phyloP scores from a whole-genome alignment of 139 green algal genomes.

The Nannochloris sp. region DNA sequence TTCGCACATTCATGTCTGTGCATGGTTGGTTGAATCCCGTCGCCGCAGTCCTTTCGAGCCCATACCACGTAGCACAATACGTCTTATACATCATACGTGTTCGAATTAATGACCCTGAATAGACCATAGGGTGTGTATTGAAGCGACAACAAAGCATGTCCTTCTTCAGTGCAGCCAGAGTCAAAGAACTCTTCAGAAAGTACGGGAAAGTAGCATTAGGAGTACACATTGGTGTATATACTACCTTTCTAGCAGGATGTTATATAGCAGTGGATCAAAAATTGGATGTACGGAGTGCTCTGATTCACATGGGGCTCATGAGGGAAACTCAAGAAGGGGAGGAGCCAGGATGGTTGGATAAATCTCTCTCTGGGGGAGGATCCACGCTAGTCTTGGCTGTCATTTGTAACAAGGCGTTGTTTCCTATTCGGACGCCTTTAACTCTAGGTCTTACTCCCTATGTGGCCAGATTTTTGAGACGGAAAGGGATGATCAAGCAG shows the following conservation, averaged over 20 bases:
- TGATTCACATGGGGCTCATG: constrained; percentile 29
- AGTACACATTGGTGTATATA: constrained; percentile 37
- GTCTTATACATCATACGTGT: too few species aligned
- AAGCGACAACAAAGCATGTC: neutral
- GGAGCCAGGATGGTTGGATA: constrained; percentile 27
- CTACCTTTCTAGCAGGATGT: constrained; percentile 29
- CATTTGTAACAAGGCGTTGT: constrained; percentile 47
- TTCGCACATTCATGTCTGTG: too few species aligned
- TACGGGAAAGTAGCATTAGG: constrained; percentile 39
- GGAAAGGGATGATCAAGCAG: neutral
- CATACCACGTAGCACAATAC: too few species aligned
- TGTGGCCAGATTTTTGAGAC: constrained; percentile 28
- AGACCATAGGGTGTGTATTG: neutral
- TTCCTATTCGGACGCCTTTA: constrained; percentile 40
- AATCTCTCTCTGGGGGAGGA: constrained; percentile 20
- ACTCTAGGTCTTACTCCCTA: constrained; percentile 39
- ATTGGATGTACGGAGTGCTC: constrained; percentile 22
- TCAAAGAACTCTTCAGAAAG: constrained; percentile 30
- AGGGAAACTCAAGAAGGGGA: constrained; percentile 6
- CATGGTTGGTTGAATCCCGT: too few species aligned
- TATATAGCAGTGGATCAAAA: constrained; percentile 38
- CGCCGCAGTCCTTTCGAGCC: too few species aligned
- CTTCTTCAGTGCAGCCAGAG: neutral
- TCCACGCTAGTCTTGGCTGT: constrained; percentile 44
- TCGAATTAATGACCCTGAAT: neutral